phyloP scores from a whole-genome alignment of 1,139 yeast genomes.

The Sporopachydermia cereana region DNA sequence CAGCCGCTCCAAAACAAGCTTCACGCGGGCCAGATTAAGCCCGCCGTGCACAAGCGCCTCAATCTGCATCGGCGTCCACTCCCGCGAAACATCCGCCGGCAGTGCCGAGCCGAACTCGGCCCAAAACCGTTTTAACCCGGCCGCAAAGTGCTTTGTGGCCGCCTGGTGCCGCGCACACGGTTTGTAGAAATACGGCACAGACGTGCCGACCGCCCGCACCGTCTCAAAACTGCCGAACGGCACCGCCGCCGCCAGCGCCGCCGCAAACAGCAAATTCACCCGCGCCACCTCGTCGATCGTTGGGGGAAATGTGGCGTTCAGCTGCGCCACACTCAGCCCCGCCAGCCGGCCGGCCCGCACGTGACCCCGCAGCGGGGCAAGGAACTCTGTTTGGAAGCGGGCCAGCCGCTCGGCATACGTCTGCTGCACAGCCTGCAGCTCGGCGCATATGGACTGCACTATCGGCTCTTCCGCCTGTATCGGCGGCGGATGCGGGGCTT shows the following conservation, averaged over 20 bases:
- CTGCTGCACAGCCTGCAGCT: slow-evolving; percentile 58
- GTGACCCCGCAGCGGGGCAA: slow-evolving; percentile 66
- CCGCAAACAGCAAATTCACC: slow-evolving; percentile 73
- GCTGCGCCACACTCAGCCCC: slow-evolving; percentile 34
- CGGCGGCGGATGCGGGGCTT: slow-evolving; percentile 18
- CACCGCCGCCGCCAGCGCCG: slow-evolving; percentile 54
- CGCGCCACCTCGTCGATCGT: slow-evolving; percentile 90
- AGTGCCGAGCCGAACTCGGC: slow-evolving; percentile 17
- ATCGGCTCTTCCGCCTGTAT: slow-evolving; percentile 14
- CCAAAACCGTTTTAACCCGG: slow-evolving; percentile 25
- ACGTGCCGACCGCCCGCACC: slow-evolving; percentile 63
- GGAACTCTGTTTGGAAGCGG: slow-evolving; percentile 60
- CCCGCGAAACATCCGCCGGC: slow-evolving; percentile 18
- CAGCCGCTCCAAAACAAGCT: slow-evolving; percentile 53
- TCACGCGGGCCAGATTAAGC: slow-evolving; percentile 57
- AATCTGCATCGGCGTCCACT: slow-evolving; percentile 45
- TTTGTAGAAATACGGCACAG: slow-evolving; percentile 81
- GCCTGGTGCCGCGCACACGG: slow-evolving; percentile 93
- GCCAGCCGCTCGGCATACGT: slow-evolving; percentile 63
- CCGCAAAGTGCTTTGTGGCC: slow-evolving; percentile 51
- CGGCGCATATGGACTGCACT: slow-evolving; percentile 39
- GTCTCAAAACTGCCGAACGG: slow-evolving; percentile 65
- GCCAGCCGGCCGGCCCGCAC: slow-evolving; percentile 46
- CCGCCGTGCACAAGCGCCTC: slow-evolving; percentile 65
- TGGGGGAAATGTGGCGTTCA: slow-evolving; percentile 81